These are phyloP conservation scores for Leccinum angustisporum DNA, from an alignment of 1,284 basidiomycete species.

Conservation along the genomic window DNA sequence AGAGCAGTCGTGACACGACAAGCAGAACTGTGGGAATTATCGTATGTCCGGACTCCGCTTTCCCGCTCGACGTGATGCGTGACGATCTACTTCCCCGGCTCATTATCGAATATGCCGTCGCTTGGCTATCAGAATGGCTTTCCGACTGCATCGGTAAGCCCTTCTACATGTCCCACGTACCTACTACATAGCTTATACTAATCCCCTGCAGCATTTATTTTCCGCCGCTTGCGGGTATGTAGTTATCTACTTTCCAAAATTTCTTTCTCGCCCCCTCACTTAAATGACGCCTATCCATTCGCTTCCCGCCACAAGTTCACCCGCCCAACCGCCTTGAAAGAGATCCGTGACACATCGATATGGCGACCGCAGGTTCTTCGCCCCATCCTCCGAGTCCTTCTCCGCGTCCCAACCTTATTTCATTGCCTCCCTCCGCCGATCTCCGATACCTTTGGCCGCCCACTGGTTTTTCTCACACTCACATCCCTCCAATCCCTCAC, in stretches of 20 bases:
- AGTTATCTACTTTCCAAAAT: not conserved
- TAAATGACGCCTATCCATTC: not conserved
- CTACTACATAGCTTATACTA: not conserved
- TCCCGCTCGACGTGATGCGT: slow-evolving; percentile 45
- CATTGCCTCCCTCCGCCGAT: slow-evolving; percentile 46
- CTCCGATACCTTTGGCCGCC: slow-evolving; percentile 61
- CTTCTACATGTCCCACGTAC: no score
- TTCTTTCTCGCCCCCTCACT: slow-evolving; percentile 4
- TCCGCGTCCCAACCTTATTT: slow-evolving; percentile 28
- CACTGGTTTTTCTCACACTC: slow-evolving; percentile 50
- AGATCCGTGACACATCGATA: slow-evolving; percentile 51
- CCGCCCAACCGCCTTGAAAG: slow-evolving; percentile 60
- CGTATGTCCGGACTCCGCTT: no score
- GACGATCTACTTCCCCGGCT: slow-evolving; percentile 59
- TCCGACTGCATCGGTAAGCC: slow-evolving; percentile 49
- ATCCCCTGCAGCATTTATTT: slow-evolving; percentile 51
- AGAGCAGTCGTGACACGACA: no score
- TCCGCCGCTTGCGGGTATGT: slow-evolving; percentile 63
- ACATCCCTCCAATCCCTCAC: slow-evolving; percentile 38
- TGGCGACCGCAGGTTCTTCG: slow-evolving; percentile 59
- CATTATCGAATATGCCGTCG: slow-evolving; percentile 50
- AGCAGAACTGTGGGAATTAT: no score
- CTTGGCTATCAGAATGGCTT: slow-evolving; percentile 60
- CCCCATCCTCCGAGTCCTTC: slow-evolving; percentile 25
- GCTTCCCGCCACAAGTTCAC: slow-evolving; percentile 58